A percentile compares a stretch with the other conserved stretches of the same genome.
These are phyloP conservation scores for Dendrobium catenatum DNA, from an alignment of 106 monocot genomes.

Conservation along the genomic window DNA sequence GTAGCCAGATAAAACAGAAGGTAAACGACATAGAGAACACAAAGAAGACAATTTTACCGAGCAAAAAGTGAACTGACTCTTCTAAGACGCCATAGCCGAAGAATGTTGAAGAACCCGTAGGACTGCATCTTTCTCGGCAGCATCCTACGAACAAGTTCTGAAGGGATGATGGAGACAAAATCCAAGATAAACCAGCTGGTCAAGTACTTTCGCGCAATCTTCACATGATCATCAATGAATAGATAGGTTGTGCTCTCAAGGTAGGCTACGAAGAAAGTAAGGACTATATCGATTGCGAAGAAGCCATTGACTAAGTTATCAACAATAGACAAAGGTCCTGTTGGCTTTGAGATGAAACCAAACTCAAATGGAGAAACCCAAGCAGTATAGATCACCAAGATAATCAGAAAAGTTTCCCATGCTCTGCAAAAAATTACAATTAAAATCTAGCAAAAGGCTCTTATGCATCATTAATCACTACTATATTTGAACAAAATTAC, in stretches of 20 bases:
- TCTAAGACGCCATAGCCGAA: constrained; percentile 80
- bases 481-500: too few relatives aligned
- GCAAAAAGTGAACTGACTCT: constrained; percentile 79
- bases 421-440: constrained; percentile 21
- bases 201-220: constrained; percentile 53
- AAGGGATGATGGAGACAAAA: constrained; percentile 56
- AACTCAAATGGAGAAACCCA: constrained; percentile 87
- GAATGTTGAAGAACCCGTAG: constrained; percentile 78
- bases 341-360: constrained; percentile 43
- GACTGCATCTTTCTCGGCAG: constrained; percentile 31
- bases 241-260: constrained; percentile 55
- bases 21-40: too few relatives aligned
- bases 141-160: constrained; percentile 44
- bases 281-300: constrained; percentile 64
- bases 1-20: too few relatives aligned
- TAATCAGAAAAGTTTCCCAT: constrained; percentile 62
- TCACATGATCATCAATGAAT: constrained; percentile 37
- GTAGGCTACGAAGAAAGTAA: constrained; percentile 88
- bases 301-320: constrained; percentile 76
- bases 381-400: constrained; percentile 62
- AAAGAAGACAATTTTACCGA: constrained; percentile 23
- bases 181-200: constrained; percentile 62
- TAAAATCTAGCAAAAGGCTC: too few relatives aligned
- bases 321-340: constrained; percentile 22
- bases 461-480: too few relatives aligned